Evolutionary conservation across 441 rosid genomes (phyloP).

Genomic region (Erysimum pusillum): DNA sequence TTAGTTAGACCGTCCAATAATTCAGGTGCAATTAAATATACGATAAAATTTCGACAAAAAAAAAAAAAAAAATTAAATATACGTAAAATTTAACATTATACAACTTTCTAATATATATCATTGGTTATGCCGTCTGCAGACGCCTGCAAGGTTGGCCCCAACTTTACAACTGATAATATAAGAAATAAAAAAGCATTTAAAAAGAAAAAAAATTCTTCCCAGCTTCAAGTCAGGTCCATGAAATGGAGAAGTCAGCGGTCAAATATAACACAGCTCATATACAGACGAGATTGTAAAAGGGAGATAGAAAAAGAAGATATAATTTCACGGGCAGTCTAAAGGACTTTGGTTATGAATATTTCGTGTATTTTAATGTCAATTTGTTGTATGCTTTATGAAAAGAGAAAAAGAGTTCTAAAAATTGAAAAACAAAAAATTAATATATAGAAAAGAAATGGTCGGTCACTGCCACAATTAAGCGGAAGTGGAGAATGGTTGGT

Average conservation of each 20-base stretch:
- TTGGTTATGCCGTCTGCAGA: slow-evolving; percentile 31
- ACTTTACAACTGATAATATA: slow-evolving; percentile 38
- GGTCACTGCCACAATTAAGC: slow-evolving; percentile 46
- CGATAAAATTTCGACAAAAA: too few species aligned
- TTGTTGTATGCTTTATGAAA: slow-evolving; percentile 41
- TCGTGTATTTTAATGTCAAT: slow-evolving; percentile 44
- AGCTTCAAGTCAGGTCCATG: slow-evolving; percentile 39
- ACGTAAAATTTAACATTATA: slow-evolving; percentile 3
- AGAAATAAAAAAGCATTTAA: slow-evolving; percentile 1
- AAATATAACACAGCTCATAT: slow-evolving; percentile 45
- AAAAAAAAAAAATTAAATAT: slow-evolving; percentile 17
- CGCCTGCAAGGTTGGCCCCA: slow-evolving; percentile 41
- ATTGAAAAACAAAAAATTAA: slow-evolving; percentile 25
- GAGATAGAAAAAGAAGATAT: slow-evolving; percentile 23
- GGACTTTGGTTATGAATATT: slow-evolving; percentile 32
- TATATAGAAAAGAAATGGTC: slow-evolving; percentile 34
- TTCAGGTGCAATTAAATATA: slow-evolving; percentile 36
- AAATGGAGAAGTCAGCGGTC: slow-evolving; percentile 45
- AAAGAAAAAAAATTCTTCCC: slow-evolving; percentile 1
- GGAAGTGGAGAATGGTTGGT: slow-evolving; percentile 51
- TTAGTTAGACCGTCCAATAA: slow-evolving; percentile 42
- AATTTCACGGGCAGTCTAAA: slow-evolving; percentile 44
- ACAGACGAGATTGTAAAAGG: slow-evolving; percentile 25
- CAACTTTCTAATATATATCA: slow-evolving; percentile 16
- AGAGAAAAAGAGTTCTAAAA: slow-evolving; percentile 28